Percentiles rank a stretch among this genome's conserved stretches.
These are phyloP conservation scores for Sphagnum tenellum DNA, from an alignment of 225 moss, liverwort and hornwort species.

Conservation along the genomic window DNA sequence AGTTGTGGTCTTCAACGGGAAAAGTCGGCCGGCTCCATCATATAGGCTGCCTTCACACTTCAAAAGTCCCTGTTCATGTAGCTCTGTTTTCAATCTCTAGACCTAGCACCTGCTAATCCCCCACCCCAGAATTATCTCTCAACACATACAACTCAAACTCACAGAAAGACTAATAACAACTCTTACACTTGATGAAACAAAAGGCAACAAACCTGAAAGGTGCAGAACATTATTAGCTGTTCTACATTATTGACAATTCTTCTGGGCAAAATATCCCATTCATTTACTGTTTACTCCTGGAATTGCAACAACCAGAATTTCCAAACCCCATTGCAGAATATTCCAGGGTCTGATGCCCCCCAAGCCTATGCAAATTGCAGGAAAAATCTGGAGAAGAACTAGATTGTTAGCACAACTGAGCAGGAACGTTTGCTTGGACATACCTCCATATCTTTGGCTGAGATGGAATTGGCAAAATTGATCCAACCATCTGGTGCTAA, in stretches of 20 bases:
- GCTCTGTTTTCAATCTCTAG: conserved; percentile 63
- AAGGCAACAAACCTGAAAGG: too few relatives aligned
- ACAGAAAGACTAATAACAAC: too few relatives aligned
- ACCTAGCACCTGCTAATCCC: conserved; percentile 41
- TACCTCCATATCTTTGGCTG: conserved; percentile 46
- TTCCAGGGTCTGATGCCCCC: background rate
- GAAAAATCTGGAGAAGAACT: background rate
- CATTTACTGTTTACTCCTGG: background rate
- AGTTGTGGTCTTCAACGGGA: conserved; percentile 16
- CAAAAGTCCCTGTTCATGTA: conserved; percentile 33
- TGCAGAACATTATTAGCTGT: background rate
- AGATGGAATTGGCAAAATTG: conserved; percentile 29
- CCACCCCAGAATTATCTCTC: background rate
- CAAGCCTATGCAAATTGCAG: background rate
- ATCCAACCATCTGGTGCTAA: conserved; percentile 16
- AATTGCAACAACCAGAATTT: too few relatives aligned
- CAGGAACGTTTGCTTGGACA: background rate
- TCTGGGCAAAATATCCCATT: background rate
- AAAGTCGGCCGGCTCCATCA: conserved; percentile 22
- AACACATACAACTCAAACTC: too few relatives aligned
- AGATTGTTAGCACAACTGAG: too few relatives aligned
- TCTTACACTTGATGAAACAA: background rate
- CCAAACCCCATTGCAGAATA: too few relatives aligned
- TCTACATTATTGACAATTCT: too few relatives aligned
- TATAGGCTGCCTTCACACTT: conserved; percentile 58